Evolutionary conservation across 2,329 filamentous ascomycete species (phyloP).

Genomic region (Paecilomyces sp.): DNA sequence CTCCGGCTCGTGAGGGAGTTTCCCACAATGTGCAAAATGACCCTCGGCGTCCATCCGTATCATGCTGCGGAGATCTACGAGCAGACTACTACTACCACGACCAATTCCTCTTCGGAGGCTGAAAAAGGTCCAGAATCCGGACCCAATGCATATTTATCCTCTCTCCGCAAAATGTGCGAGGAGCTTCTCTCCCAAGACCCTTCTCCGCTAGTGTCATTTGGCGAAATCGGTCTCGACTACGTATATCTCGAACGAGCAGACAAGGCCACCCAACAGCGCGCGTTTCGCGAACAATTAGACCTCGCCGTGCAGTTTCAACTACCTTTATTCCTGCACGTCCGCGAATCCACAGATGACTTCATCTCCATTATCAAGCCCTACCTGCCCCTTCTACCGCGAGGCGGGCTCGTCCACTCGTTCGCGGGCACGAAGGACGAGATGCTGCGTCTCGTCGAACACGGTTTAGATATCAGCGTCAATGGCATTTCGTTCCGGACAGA

Average conservation of each 20-base stretch:
- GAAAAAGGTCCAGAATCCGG: conserved; percentile 1
- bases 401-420: conserved; percentile 80
- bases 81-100: conserved; percentile 7
- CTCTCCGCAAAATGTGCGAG: background rate
- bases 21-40: conserved; percentile 35
- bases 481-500: conserved; percentile 40
- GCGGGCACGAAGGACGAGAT: conserved; percentile 59
- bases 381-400: conserved; percentile 25
- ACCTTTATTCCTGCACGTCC: conserved; percentile 9
- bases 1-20: conserved; percentile 24
- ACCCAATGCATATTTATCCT: conserved; percentile 15
- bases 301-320: background rate
- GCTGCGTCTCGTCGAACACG: conserved; percentile 28
- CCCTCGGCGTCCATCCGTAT: conserved; percentile 47
- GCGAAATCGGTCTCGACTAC: background rate
- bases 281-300: background rate
- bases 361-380: conserved; percentile 36
- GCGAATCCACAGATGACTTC: conserved; percentile 39
- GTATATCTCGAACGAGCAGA: background rate
- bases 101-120: conserved; percentile 1
- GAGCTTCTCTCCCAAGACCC: background rate
- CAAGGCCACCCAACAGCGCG: background rate
- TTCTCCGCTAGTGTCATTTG: background rate
- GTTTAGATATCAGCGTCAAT: conserved; percentile 43
- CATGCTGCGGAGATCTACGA: conserved; percentile 40